Evolutionary conservation across 768 basidiomycete genomes (phyloP), one percentile per base, ranked within the genome.

Genomic region (Boletus rex-veris): DNA sequence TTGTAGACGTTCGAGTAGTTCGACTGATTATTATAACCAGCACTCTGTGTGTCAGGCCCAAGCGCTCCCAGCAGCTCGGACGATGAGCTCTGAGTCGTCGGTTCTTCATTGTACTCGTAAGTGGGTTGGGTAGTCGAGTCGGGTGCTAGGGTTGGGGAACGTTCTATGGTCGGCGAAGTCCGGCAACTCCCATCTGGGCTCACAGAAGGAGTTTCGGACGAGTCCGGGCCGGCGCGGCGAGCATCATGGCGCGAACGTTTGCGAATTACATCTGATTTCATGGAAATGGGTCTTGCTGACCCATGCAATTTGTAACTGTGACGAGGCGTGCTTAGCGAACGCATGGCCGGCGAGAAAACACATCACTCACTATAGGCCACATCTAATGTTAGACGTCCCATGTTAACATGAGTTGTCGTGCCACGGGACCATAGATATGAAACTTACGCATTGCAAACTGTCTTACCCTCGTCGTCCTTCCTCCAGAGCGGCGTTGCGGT

Each of bases 241-340:
- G 86, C 85, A 54, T 92, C 89, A 60, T 91, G 89, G 2, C 90
- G 77, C 3, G 90, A 89, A 38, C 91, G 85, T 66, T 92, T 92
- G 56, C 90, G 87, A 59, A 93, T 90, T 35, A 92, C 84, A 58
- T 93, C 91, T 5, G 89, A 91, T 68, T 92, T 92, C 90, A 93
- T 92, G 8, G 88, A 90, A 56, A 92, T 90, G 2, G 91, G 91
- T 24, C 91, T 84, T 2, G 87, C 84, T 18, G 90, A 85, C 16
- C 91, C 90, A 67, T 92, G 89, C 3, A 92, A 74, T 68, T 92
- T 92, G 73, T 89, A 90, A 64, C 80, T 81, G 48, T 24, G 37
- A 52, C 33, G 42, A 19, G 51, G 39, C 50, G 12, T 48, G 35
- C 2, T 69, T 3, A 62, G 56, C 18, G 46, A 59, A 54, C 37